These are phyloP conservation scores for Ailanthus altissimus DNA, from an alignment of 345 rosid genomes.

Conservation along the genomic window DNA sequence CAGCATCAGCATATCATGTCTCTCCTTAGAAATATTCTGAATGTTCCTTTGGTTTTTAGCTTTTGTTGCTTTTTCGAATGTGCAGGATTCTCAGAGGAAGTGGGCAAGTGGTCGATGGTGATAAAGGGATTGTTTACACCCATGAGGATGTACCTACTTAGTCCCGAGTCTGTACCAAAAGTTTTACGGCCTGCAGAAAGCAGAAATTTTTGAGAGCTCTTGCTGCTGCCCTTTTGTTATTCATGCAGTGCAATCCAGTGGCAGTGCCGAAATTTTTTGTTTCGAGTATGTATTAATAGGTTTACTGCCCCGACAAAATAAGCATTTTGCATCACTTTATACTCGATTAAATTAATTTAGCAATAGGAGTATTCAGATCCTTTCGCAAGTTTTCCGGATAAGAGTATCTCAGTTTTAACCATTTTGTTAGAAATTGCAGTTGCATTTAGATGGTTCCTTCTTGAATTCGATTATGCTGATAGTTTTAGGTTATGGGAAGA, in stretches of 20 bases:
- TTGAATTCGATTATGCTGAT: neutral
- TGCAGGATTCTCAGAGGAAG: conserved; percentile 92
- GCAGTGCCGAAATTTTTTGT: neutral
- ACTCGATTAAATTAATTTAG: neutral
- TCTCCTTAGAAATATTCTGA: neutral
- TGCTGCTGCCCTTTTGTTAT: conserved; percentile 12
- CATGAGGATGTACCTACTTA: conserved; percentile 62
- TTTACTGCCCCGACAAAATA: conserved; percentile 1
- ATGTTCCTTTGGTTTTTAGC: neutral
- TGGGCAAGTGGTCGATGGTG: conserved; percentile 95
- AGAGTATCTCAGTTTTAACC: no score
- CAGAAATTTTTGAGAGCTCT: neutral
- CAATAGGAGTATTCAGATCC: neutral
- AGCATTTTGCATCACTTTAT: neutral
- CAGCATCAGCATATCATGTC: neutral
- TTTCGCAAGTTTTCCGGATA: neutral
- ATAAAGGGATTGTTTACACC: conserved; percentile 67
- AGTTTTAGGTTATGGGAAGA: no score
- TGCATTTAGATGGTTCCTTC: neutral
- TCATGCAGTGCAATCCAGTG: neutral
- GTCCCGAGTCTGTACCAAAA: conserved; percentile 10
- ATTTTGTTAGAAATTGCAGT: neutral
- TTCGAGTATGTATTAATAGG: neutral
- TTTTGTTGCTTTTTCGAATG: neutral
- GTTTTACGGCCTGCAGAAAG: neutral